Conservation (phyloP, 345 rosid species). For the Populus alba region DNA sequence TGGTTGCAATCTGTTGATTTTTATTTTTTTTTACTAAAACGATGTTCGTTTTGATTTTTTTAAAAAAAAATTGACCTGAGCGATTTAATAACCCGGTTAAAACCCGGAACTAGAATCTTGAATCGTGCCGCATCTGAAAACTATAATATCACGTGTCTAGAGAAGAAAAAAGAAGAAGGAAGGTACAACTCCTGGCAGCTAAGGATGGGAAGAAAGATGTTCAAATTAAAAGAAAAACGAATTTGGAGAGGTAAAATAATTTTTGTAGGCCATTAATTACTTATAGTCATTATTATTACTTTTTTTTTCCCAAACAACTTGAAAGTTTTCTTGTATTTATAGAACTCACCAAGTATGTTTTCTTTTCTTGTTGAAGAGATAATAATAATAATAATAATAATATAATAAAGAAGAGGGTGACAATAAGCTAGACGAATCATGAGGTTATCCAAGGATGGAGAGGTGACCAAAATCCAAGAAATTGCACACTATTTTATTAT, state of each 20-base stretch:
- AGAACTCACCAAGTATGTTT: background rate
- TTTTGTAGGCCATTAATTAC: background rate
- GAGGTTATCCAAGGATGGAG: background rate
- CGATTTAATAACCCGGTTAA: too few relatives aligned
- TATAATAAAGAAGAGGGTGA: background rate
- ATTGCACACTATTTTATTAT: too few relatives aligned
- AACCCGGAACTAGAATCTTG: too few relatives aligned
- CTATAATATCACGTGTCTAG: too few relatives aligned
- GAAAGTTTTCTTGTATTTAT: background rate
- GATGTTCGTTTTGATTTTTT: too few relatives aligned
- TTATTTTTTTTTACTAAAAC: too few relatives aligned
- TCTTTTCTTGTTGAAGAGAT: background rate
- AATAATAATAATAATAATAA: too few relatives aligned
- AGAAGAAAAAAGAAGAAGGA: too few relatives aligned
- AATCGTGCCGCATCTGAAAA: too few relatives aligned
- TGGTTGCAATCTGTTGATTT: too few relatives aligned
- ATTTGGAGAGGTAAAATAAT: background rate
- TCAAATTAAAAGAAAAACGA: background rate
- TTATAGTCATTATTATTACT: background rate
- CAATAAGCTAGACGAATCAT: background rate
- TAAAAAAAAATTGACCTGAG: too few relatives aligned
- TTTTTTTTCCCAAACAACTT: background rate
- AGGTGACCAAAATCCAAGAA: background rate
- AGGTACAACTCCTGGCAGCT: too few relatives aligned
- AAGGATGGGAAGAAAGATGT: background rate